These are phyloP conservation scores for Phaeolepiota aurea DNA, from an alignment of 768 basidiomycete species.

Conservation along the genomic window DNA sequence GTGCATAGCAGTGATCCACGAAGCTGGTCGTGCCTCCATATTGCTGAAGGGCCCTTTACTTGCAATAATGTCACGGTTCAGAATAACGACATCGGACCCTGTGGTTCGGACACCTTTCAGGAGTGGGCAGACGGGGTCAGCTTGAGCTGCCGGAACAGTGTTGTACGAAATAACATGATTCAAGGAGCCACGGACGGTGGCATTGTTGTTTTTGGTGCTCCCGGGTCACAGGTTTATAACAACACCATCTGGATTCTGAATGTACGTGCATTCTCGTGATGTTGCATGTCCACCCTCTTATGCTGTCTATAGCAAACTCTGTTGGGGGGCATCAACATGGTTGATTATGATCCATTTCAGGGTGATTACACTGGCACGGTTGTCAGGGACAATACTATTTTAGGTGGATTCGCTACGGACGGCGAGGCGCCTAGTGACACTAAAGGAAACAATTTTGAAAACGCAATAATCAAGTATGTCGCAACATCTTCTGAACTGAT, in stretches of 20 bases:
- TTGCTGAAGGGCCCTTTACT: constrained; percentile 56
- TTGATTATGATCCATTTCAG: constrained; percentile 59
- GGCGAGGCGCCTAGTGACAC: constrained; percentile 25
- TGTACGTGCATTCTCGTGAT: constrained; percentile 27
- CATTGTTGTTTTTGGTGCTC: constrained; percentile 71
- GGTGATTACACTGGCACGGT: constrained; percentile 60
- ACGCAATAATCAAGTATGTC: constrained; percentile 65
- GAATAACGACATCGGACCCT: constrained; percentile 81
- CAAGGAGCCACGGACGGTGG: constrained; percentile 73
- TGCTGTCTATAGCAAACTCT: constrained; percentile 43
- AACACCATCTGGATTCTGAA: constrained; percentile 69
- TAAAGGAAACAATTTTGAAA: constrained; percentile 47
- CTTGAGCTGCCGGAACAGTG: constrained; percentile 53
- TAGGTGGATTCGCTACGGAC: constrained; percentile 61
- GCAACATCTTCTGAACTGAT: neutral
- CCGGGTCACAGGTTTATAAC: constrained; percentile 65
- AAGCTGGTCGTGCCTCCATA: constrained; percentile 78
- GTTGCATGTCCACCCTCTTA: constrained; percentile 4
- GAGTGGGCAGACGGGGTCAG: constrained; percentile 84
- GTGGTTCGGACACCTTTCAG: constrained; percentile 53
- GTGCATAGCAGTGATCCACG: constrained; percentile 73
- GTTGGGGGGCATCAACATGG: constrained; percentile 73
- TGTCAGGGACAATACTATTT: constrained; percentile 57
- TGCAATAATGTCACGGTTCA: constrained; percentile 63
- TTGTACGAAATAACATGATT: constrained; percentile 62